phyloP scores from a whole-genome alignment of 176 grass and related monocot genomes.

The Eragrostis curvula region DNA sequence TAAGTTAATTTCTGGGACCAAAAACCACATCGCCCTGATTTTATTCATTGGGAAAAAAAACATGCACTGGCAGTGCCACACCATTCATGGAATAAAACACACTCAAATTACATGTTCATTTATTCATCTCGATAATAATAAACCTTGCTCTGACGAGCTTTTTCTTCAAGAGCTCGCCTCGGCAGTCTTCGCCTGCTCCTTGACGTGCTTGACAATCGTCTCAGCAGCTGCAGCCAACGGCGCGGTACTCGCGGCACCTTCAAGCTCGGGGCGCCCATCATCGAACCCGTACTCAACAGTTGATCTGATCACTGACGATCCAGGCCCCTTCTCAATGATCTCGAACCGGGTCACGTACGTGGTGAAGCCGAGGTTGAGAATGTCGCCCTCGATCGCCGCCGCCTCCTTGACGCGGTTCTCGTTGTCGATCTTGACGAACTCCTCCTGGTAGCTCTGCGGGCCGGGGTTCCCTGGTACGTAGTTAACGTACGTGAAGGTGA shows the following conservation, averaged over 20 bases:
- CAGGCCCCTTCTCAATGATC: conserved; percentile 22
- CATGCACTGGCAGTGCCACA: too few relatives aligned
- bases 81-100: too few relatives aligned
- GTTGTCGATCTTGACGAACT: conserved; percentile 36
- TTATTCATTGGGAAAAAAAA: too few relatives aligned
- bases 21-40: too few relatives aligned
- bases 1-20: too few relatives aligned
- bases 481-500: background rate
- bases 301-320: conserved; percentile 33
- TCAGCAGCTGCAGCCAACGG: conserved; percentile 39
- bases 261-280: conserved; percentile 19
- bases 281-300: conserved; percentile 43
- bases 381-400: conserved; percentile 7
- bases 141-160: background rate
- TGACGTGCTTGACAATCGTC: conserved; percentile 27
- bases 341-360: conserved; percentile 37
- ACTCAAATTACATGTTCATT: background rate
- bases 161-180: background rate
- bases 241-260: conserved; percentile 25
- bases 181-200: conserved; percentile 13
- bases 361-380: conserved; percentile 41
- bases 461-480: conserved; percentile 24
- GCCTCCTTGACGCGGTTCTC: conserved; percentile 47
- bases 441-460: conserved; percentile 26
- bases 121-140: background rate